These are phyloP conservation scores for Claviceps lovelessii DNA, from an alignment of 2,329 filamentous ascomycete genomes.

Conservation along the genomic window DNA sequence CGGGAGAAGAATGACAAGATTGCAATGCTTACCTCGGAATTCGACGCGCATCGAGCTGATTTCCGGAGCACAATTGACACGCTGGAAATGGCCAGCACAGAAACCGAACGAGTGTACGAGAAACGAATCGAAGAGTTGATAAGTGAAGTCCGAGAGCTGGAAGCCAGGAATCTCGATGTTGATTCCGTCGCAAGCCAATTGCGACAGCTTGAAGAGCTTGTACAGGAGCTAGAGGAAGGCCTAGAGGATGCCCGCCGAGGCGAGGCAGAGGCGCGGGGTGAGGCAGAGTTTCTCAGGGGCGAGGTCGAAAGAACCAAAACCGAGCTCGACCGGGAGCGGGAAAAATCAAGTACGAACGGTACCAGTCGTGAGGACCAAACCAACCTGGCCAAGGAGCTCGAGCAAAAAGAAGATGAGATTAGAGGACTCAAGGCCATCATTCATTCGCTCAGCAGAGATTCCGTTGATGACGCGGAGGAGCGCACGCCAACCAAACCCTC, in stretches of 20 bases:
- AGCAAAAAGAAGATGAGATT: conserved; percentile 95
- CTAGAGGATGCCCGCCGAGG: conserved; percentile 87
- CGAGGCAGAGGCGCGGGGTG: conserved; percentile 86
- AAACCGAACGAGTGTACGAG: conserved; percentile 93
- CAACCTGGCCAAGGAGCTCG: conserved; percentile 56
- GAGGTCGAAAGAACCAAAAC: conserved; percentile 86
- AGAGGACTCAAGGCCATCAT: conserved; percentile 95
- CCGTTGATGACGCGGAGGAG: conserved; percentile 31
- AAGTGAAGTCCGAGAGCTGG: conserved; percentile 67
- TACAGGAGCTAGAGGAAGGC: conserved; percentile 92
- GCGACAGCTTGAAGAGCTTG: conserved; percentile 88
- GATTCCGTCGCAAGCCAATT: conserved; percentile 81
- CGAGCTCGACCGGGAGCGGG: conserved; percentile 75
- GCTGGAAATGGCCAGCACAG: conserved; percentile 83
- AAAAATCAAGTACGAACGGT: conserved; percentile 46
- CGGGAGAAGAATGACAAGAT: conserved; percentile 97
- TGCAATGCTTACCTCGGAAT: conserved; percentile 79
- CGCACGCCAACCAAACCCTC: conserved; percentile 15
- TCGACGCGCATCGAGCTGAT: conserved; percentile 86
- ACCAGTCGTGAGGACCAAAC: conserved; percentile 27
- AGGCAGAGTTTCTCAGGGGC: conserved; percentile 87
- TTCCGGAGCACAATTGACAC: conserved; percentile 96
- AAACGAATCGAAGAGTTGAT: conserved; percentile 77
- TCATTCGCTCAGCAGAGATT: conserved; percentile 76
- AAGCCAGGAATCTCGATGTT: conserved; percentile 75